Evolutionary conservation across 371 early-diverging fungal genomes (phyloP).

Genomic region (Mortierella sp.): DNA sequence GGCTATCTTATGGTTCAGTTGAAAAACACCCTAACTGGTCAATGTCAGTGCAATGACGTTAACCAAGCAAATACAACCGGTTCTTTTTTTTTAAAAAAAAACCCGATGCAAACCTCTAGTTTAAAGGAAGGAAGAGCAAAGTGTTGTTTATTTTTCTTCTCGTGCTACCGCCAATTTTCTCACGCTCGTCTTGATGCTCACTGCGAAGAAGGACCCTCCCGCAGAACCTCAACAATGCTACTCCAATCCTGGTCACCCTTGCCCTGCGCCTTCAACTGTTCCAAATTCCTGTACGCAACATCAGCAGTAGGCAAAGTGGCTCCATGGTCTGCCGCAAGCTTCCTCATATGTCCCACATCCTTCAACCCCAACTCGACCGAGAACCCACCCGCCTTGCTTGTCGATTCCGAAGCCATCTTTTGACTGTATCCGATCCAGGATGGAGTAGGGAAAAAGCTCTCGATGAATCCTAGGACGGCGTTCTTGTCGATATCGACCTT

Average conservation of each 20-base stretch:
- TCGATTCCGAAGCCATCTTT: slow-evolving; percentile 34
- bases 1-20: too few relatives aligned
- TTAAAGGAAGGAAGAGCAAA: too few relatives aligned
- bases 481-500: slow-evolving; percentile 67
- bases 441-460: slow-evolving; percentile 63
- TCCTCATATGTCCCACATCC: slow-evolving; percentile 61
- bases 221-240: background rate
- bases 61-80: too few relatives aligned
- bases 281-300: slow-evolving; percentile 4
- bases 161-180: too few relatives aligned
- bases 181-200: background rate
- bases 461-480: slow-evolving; percentile 67
- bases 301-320: slow-evolving; percentile 17
- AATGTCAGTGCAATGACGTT: too few relatives aligned
- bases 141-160: background rate
- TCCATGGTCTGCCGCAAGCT: slow-evolving; percentile 2
- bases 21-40: too few relatives aligned
- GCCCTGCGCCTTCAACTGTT: background rate
- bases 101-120: too few relatives aligned
- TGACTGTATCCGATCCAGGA: slow-evolving; percentile 40
- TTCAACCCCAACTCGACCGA: slow-evolving; percentile 64
- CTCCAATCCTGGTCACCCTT: slow-evolving; percentile 15
- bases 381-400: slow-evolving; percentile 57
- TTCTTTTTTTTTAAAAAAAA: too few relatives aligned
- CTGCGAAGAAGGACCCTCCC: background rate